Evolutionary conservation across 306 rosid species (phyloP).

Genomic region (Rubus idaeus): DNA sequence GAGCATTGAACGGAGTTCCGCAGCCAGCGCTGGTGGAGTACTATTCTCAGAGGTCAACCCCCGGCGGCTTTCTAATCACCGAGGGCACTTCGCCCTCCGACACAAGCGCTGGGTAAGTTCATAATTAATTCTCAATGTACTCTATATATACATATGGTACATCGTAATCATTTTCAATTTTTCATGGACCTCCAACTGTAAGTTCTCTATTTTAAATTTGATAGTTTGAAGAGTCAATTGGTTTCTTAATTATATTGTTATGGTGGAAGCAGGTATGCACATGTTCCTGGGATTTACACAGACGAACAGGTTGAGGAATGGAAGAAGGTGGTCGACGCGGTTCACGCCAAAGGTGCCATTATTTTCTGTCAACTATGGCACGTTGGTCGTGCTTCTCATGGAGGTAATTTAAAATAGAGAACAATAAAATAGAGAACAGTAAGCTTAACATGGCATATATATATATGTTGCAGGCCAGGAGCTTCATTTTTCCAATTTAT

Average conservation of each 20-base stretch:
- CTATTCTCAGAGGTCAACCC: slow-evolving; percentile 49
- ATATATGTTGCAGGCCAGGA: neutral
- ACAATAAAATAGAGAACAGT: no score
- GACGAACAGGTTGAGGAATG: slow-evolving; percentile 75
- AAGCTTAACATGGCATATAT: no score
- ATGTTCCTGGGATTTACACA: slow-evolving; percentile 56
- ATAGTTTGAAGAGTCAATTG: no score
- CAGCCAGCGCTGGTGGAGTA: slow-evolving; percentile 40
- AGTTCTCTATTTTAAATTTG: neutral
- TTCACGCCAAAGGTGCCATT: slow-evolving; percentile 74
- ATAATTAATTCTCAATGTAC: slow-evolving; percentile 12
- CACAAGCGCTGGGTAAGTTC: slow-evolving; percentile 46
- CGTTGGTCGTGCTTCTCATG: slow-evolving; percentile 91
- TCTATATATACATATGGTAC: neutral
- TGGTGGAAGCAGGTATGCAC: slow-evolving; percentile 42
- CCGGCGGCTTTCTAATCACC: slow-evolving; percentile 50
- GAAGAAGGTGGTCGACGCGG: slow-evolving; percentile 81
- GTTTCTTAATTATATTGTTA: neutral
- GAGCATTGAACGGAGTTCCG: slow-evolving; percentile 51
- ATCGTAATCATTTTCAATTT: neutral
- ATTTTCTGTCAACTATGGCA: slow-evolving; percentile 95
- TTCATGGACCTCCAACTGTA: neutral
- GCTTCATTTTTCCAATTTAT: neutral
- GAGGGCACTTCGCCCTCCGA: slow-evolving; percentile 53
- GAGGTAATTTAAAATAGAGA: no score